phyloP scores from a whole-genome alignment of 2,329 filamentous ascomycete species.

The Colletotrichum godetiae region DNA sequence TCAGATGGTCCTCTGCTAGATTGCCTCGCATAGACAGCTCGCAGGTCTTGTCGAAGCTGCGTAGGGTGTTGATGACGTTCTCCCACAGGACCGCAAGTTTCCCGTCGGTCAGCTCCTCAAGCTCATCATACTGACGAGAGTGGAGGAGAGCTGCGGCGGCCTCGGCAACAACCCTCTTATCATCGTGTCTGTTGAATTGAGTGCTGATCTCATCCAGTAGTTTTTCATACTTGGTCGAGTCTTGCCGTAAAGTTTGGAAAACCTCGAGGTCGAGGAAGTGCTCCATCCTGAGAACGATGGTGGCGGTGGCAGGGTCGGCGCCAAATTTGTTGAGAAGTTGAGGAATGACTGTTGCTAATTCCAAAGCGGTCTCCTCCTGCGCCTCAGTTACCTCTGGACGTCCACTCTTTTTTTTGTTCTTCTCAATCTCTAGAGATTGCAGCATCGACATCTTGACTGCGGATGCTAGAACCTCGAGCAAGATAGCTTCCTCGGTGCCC shows the following conservation, averaged over 20 bases:
- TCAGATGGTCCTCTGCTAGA: slow-evolving; percentile 72
- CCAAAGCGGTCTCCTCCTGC: slow-evolving; percentile 82
- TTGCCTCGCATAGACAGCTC: slow-evolving; percentile 79
- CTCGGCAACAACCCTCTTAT: slow-evolving; percentile 85
- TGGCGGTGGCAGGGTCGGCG: slow-evolving; percentile 86
- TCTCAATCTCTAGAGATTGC: slow-evolving; percentile 74
- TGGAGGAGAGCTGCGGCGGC: slow-evolving; percentile 86
- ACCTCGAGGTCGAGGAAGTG: slow-evolving; percentile 88
- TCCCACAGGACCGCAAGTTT: slow-evolving; percentile 90
- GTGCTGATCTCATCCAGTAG: slow-evolving; percentile 92
- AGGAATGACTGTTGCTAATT: slow-evolving; percentile 83
- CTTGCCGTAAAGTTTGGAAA: slow-evolving; percentile 89
- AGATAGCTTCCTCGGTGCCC: slow-evolving; percentile 82
- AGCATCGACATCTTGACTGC: slow-evolving; percentile 81
- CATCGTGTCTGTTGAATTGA: slow-evolving; percentile 93
- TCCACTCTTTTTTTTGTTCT: slow-evolving; percentile 65
- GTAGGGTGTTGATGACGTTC: slow-evolving; percentile 78
- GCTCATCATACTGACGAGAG: slow-evolving; percentile 86
- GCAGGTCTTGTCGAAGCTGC: slow-evolving; percentile 76
- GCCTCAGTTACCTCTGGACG: slow-evolving; percentile 75
- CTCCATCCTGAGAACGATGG: slow-evolving; percentile 85
- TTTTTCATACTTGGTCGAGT: slow-evolving; percentile 81
- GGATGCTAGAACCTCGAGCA: slow-evolving; percentile 88
- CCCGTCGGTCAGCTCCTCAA: slow-evolving; percentile 84
- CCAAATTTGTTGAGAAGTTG: slow-evolving; percentile 92